A percentile compares a stretch with the other conserved stretches of the same genome.
These are phyloP conservation scores for Fusarium incarnatum DNA, from an alignment of 2,329 filamentous ascomycete species.

Conservation along the genomic window DNA sequence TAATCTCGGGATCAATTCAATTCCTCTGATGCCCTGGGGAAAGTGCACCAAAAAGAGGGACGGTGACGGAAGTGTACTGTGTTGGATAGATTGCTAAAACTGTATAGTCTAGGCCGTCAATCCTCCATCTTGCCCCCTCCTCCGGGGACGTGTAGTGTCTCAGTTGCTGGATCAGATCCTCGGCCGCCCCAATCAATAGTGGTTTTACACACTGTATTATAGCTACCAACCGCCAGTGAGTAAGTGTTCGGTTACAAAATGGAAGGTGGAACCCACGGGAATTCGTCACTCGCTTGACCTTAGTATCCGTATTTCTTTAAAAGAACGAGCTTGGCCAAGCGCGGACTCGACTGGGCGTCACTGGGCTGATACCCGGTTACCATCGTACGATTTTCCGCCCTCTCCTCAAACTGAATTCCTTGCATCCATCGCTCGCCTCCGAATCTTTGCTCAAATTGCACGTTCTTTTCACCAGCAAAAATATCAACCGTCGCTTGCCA, in stretches of 20 bases:
- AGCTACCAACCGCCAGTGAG: not conserved
- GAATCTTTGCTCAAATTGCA: conserved; percentile 37
- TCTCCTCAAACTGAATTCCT: conserved; percentile 47
- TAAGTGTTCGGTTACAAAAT: not conserved
- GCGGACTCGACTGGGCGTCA: conserved; percentile 39
- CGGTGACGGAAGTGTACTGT: not conserved
- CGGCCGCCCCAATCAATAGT: not conserved
- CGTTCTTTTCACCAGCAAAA: conserved; percentile 38
- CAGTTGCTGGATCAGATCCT: not conserved
- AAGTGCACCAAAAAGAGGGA: conserved; percentile 2
- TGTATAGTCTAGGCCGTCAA: conserved; percentile 7
- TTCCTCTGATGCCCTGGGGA: no score
- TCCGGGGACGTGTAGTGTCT: conserved; percentile 5
- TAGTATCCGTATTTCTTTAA: conserved; percentile 11
- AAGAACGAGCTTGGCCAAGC: conserved; percentile 41
- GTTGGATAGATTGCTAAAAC: conserved; percentile 3
- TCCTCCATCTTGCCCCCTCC: conserved; percentile 1
- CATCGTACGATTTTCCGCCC: conserved; percentile 50
- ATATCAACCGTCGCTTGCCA: conserved; percentile 37
- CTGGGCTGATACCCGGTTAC: conserved; percentile 48
- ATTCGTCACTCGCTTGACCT: conserved; percentile 5
- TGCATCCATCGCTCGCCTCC: conserved; percentile 42
- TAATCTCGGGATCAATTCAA: no score
- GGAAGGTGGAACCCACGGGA: conserved; percentile 29
- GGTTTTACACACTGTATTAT: conserved; percentile 31